Evolutionary conservation across 2,329 filamentous ascomycete genomes (phyloP).

Genomic region (Aureobasidium namibiae): DNA sequence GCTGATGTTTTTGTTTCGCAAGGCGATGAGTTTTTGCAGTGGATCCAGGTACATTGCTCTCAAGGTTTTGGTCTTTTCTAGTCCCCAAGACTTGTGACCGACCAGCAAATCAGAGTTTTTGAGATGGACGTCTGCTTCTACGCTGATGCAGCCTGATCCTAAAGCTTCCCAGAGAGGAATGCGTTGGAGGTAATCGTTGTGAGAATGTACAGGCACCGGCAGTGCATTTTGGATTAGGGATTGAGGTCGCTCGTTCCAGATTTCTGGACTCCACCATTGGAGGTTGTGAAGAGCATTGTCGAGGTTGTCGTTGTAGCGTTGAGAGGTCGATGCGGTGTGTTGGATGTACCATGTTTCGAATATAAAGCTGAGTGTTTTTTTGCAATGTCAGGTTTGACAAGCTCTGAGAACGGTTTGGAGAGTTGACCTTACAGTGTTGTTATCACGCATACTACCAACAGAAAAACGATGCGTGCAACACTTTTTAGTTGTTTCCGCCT

Average conservation of each 20-base stretch:
- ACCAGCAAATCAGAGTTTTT: constrained; percentile 42
- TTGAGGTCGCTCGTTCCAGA: not conserved
- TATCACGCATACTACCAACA: no score
- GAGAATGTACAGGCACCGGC: constrained; percentile 54
- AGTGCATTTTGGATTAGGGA: not conserved
- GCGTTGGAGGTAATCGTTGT: constrained; percentile 52
- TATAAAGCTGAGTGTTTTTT: no score
- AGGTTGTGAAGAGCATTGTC: no score
- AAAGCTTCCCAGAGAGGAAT: constrained; percentile 49
- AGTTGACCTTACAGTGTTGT: no score
- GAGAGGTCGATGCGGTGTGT: no score
- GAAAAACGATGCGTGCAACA: no score
- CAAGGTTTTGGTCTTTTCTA: constrained; percentile 39
- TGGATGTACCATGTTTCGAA: no score
- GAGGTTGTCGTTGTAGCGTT: no score
- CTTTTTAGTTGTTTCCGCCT: no score
- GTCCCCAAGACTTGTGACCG: constrained; percentile 42
- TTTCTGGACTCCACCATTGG: not conserved
- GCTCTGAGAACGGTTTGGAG: no score
- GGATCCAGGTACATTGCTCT: constrained; percentile 46
- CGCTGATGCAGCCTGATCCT: constrained; percentile 45
- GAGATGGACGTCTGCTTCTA: constrained; percentile 52
- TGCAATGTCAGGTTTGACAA: no score
- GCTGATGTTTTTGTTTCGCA: not conserved
- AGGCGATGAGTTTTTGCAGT: constrained; percentile 20